phyloP scores from a whole-genome alignment of 1,284 basidiomycete species.

The Somion occarium region DNA sequence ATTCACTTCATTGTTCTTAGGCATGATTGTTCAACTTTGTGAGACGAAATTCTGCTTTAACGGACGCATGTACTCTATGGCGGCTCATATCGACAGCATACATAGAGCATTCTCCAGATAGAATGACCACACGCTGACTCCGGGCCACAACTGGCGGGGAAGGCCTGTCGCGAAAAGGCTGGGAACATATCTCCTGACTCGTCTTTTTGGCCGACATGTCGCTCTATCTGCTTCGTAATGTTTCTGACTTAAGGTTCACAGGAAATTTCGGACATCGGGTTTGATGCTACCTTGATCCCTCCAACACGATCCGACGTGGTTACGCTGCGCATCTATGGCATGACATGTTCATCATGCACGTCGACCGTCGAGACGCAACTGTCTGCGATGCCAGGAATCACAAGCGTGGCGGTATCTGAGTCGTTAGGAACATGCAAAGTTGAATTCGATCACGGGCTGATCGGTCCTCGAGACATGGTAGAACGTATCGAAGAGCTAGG shows the following conservation, averaged over 20 bases:
- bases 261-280: constrained; percentile 92
- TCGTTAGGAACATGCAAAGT: constrained; percentile 72
- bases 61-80: no score
- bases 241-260: constrained; percentile 27
- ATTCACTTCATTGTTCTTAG: no score
- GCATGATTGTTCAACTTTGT: no score
- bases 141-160: no score
- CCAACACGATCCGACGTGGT: constrained; percentile 59
- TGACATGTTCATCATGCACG: constrained; percentile 86
- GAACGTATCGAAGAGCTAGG: constrained; percentile 86
- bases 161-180: no score
- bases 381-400: constrained; percentile 70
- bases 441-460: constrained; percentile 69
- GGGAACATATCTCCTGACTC: no score
- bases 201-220: no score
- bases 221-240: background rate
- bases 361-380: constrained; percentile 75
- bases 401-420: constrained; percentile 66
- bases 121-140: no score
- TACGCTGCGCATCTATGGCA: constrained; percentile 81
- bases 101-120: no score
- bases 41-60: no score
- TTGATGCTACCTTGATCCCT: constrained; percentile 78
- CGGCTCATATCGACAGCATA: no score
- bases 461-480: constrained; percentile 82